These are phyloP conservation scores for Waitea zeae DNA, from an alignment of 1,284 basidiomycete species.

Conservation along the genomic window DNA sequence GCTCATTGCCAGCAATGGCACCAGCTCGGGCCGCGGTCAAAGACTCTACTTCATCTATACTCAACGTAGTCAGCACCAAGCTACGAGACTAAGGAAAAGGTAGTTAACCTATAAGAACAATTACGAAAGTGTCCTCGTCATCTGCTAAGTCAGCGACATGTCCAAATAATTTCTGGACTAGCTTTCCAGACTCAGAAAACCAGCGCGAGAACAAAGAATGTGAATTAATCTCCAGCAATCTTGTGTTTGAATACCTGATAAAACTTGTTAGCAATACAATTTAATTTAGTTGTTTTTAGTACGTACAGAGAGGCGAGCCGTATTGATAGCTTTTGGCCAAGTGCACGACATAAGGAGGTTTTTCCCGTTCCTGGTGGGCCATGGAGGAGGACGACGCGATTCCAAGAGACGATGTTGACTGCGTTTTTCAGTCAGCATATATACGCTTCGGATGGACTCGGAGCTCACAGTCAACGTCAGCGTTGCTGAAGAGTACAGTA, in stretches of 20 bases:
- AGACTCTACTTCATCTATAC: constrained; percentile 87
- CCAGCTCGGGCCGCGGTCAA: constrained; percentile 86
- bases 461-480: constrained; percentile 70
- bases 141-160: constrained; percentile 81
- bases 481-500: constrained; percentile 80
- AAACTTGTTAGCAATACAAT: not conserved
- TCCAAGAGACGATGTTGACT: constrained; percentile 92
- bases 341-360: constrained; percentile 84
- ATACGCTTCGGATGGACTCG: not conserved
- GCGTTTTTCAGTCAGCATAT: constrained; percentile 1
- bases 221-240: constrained; percentile 93
- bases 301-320: constrained; percentile 66
- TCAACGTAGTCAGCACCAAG: constrained; percentile 1
- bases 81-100: constrained; percentile 2
- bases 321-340: constrained; percentile 92
- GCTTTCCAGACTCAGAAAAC: constrained; percentile 98
- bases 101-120: constrained; percentile 86
- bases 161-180: constrained; percentile 87
- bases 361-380: constrained; percentile 98
- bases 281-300: constrained; percentile 7
- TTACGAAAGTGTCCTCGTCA: constrained; percentile 81
- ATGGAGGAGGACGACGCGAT: constrained; percentile 85
- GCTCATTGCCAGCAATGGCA: constrained; percentile 90
- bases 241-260: constrained; percentile 65
- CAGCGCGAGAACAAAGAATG: constrained; percentile 92